A percentile compares a stretch with the other conserved stretches of the same genome.
These are phyloP conservation scores for Tulasnella sp. DNA, from an alignment of 768 basidiomycete genomes.

Conservation along the genomic window DNA sequence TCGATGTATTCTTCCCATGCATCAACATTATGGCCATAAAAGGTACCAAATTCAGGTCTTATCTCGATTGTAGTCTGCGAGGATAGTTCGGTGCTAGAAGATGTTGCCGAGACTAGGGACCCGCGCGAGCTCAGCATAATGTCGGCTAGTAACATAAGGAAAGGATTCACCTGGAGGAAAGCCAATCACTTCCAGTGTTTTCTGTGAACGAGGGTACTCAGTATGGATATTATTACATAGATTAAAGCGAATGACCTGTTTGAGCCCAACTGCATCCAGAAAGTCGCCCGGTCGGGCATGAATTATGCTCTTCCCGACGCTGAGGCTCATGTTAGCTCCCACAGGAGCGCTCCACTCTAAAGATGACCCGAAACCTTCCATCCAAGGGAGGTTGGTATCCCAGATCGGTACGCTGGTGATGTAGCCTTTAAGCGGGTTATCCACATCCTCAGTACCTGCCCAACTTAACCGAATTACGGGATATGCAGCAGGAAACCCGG, in stretches of 20 bases:
- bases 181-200: not conserved
- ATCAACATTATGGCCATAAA: not conserved
- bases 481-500: not conserved
- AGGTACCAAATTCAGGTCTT: not conserved
- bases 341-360: not conserved
- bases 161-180: not conserved
- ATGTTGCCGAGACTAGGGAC: not conserved
- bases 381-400: not conserved
- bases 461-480: not conserved
- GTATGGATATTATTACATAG: not conserved
- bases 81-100: not conserved
- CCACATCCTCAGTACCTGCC: not conserved
- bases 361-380: not conserved
- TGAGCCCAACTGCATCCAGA: not conserved
- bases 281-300: not conserved
- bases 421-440: not conserved
- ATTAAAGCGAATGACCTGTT: not conserved
- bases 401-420: not conserved
- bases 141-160: not conserved
- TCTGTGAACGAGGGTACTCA: not conserved
- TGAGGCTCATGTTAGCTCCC: not conserved
- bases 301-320: not conserved
- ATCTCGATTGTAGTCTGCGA: not conserved
- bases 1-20: not conserved
- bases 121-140: not conserved